These are phyloP conservation scores for Naganishia antarctica DNA, from an alignment of 768 basidiomycete genomes.

Conservation along the genomic window DNA sequence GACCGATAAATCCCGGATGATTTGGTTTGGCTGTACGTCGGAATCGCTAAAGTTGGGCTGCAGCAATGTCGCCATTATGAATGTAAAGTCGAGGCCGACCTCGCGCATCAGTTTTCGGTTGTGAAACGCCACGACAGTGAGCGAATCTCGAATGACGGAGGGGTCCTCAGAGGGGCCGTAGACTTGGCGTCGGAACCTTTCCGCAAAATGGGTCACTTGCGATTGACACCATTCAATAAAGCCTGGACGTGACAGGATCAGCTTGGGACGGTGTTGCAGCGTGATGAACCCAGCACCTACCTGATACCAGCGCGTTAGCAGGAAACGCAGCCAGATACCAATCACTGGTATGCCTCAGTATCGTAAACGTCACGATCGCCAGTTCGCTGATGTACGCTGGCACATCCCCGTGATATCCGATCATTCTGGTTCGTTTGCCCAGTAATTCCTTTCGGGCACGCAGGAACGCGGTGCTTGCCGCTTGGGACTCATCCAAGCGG, in stretches of 20 bases:
- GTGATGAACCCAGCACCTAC: slow-evolving; percentile 53
- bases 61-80: slow-evolving; percentile 62
- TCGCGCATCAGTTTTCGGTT: slow-evolving; percentile 86
- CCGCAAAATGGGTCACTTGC: slow-evolving; percentile 74
- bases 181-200: slow-evolving; percentile 84
- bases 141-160: slow-evolving; percentile 68
- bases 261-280: neutral
- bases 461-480: slow-evolving; percentile 78
- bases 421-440: slow-evolving; percentile 71
- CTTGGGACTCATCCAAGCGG: slow-evolving; percentile 68
- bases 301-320: slow-evolving; percentile 87
- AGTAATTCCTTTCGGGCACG: slow-evolving; percentile 70
- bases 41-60: slow-evolving; percentile 33
- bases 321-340: slow-evolving; percentile 96
- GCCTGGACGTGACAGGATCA: slow-evolving; percentile 53
- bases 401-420: slow-evolving; percentile 84
- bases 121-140: slow-evolving; percentile 70
- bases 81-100: slow-evolving; percentile 88
- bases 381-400: slow-evolving; percentile 79
- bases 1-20: slow-evolving; percentile 13
- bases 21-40: slow-evolving; percentile 22
- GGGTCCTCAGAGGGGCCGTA: slow-evolving; percentile 73
- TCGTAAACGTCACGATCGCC: slow-evolving; percentile 82
- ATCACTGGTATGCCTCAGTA: slow-evolving; percentile 93
- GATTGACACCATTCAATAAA: slow-evolving; percentile 91